Conservation (phyloP, 371 early-diverging fungal genomes). For the Lichtheimia hyalospora region DNA sequence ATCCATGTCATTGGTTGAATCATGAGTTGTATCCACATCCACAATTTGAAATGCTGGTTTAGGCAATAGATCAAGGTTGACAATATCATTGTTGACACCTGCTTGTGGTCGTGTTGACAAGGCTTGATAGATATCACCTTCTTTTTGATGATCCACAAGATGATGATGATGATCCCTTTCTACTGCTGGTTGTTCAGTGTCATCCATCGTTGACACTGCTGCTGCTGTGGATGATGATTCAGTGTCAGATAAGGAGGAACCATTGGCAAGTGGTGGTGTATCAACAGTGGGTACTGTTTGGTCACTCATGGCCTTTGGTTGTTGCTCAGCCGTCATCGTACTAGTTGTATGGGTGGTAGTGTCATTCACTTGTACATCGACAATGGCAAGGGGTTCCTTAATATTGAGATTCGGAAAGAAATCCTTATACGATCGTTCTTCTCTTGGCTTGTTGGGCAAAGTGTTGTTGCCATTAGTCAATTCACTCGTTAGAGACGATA, state of each 20-base stretch:
- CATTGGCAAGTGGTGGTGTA: background rate
- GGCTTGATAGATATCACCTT: conserved; percentile 28
- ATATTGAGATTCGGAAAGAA: conserved; percentile 80
- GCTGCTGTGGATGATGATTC: background rate
- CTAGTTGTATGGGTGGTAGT: background rate
- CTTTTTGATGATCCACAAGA: conserved; percentile 16
- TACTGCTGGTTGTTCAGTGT: background rate
- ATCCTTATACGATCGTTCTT: conserved; percentile 81
- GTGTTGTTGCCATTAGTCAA: background rate
- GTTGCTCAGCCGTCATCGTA: background rate
- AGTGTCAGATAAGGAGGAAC: background rate
- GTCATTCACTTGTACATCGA: conserved; percentile 9
- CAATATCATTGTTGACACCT: background rate
- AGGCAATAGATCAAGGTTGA: conserved; percentile 30
- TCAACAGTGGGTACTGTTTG: background rate
- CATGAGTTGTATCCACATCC: background rate
- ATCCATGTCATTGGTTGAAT: conserved; percentile 2
- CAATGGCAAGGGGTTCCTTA: conserved; percentile 48
- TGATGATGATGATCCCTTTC: background rate
- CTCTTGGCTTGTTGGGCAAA: conserved; percentile 57
- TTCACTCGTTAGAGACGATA: background rate
- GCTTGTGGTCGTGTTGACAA: conserved; percentile 30
- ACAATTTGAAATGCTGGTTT: conserved; percentile 41
- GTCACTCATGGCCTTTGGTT: background rate
- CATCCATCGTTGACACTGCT: background rate